phyloP scores from a whole-genome alignment of 345 rosid species.

The Moringa oleifera region DNA sequence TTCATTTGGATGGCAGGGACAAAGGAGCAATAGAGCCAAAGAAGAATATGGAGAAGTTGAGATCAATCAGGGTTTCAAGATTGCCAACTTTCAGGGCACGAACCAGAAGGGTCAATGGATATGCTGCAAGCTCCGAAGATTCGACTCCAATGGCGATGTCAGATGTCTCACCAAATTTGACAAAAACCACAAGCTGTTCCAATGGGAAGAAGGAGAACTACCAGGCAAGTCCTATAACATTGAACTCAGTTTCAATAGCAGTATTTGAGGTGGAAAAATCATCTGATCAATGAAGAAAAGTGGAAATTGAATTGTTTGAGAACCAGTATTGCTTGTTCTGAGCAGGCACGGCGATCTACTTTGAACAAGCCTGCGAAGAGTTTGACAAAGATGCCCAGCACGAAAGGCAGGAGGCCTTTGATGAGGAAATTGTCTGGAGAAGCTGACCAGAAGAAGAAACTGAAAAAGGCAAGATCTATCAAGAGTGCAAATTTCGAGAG shows the following conservation, averaged over 20 bases:
- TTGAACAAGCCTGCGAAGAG: constrained; percentile 36
- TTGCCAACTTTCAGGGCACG: constrained; percentile 23
- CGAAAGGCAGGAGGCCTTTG: constrained; percentile 41
- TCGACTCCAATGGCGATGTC: constrained; percentile 30
- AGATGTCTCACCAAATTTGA: constrained; percentile 31
- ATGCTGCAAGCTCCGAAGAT: constrained; percentile 29
- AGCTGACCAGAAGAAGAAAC: constrained; percentile 31
- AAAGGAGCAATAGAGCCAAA: constrained; percentile 14
- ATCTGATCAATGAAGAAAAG: not conserved
- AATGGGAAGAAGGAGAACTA: constrained; percentile 19
- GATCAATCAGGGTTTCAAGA: constrained; percentile 37
- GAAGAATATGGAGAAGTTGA: constrained; percentile 33
- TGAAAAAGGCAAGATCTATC: constrained; percentile 42
- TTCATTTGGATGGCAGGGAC: not conserved
- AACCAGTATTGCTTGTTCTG: not conserved
- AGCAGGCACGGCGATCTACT: constrained; percentile 42
- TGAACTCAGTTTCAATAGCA: not conserved
- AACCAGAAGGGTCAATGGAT: constrained; percentile 16
- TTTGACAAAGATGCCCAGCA: constrained; percentile 42
- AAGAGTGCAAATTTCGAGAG: constrained; percentile 22
- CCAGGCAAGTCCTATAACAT: constrained; percentile 16
- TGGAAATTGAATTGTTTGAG: not conserved
- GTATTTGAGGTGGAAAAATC: not conserved
- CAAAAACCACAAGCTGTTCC: no score
- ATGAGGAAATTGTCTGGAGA: constrained; percentile 40